These are phyloP conservation scores for Volutella citrinella DNA, from an alignment of 2,329 filamentous ascomycete genomes.

Conservation along the genomic window DNA sequence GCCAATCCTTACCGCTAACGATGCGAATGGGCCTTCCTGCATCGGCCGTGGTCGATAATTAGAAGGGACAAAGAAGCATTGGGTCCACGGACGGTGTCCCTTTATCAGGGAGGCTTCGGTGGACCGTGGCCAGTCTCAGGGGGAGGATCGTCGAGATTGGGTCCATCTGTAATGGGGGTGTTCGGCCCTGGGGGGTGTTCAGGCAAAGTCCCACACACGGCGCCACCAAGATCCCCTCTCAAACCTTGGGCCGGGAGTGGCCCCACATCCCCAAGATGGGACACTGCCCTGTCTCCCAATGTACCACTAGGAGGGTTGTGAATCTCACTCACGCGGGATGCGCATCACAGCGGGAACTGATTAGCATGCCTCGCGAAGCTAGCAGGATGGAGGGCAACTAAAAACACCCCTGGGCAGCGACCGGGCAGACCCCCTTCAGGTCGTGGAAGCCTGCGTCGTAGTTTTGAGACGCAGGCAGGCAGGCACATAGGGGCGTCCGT, in stretches of 20 bases:
- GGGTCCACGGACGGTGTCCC: constrained; percentile 18
- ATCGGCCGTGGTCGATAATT: constrained; percentile 18
- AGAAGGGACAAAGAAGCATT: constrained; percentile 31
- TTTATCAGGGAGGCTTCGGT: neutral
- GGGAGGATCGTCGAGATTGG: constrained; percentile 2
- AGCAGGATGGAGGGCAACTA: too few relatives aligned
- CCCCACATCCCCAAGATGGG: constrained; percentile 17
- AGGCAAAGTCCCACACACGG: constrained; percentile 6
- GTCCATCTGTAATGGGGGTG: constrained; percentile 6
- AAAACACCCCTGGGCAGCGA: constrained; percentile 20
- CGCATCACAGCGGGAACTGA: constrained; percentile 22
- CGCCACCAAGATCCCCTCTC: constrained; percentile 15
- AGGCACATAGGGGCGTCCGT: constrained; percentile 14
- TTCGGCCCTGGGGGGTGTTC: constrained; percentile 6
- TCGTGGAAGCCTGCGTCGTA: too few relatives aligned
- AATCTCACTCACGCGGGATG: constrained; percentile 27
- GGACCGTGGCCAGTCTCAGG: constrained; percentile 14
- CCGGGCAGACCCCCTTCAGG: too few relatives aligned
- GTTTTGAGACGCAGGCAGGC: too few relatives aligned
- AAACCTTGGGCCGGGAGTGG: constrained; percentile 13
- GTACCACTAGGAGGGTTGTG: constrained; percentile 23
- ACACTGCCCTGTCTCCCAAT: constrained; percentile 24
- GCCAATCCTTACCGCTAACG: constrained; percentile 24
- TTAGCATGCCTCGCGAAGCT: constrained; percentile 20
- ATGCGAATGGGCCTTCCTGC: constrained; percentile 22